phyloP scores from a whole-genome alignment of 306 rosid genomes.

The Vachellia pachyceras region DNA sequence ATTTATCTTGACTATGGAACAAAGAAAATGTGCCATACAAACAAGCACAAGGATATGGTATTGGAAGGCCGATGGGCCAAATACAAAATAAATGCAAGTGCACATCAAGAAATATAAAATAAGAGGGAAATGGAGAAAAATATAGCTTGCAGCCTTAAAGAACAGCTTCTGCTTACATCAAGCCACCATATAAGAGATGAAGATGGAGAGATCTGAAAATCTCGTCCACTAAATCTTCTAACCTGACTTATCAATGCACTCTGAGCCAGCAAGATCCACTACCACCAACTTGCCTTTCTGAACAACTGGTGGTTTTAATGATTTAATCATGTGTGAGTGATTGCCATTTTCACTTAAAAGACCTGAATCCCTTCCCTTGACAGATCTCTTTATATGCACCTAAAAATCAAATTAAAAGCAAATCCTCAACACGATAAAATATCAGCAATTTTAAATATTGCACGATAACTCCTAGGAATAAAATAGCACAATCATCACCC shows the following conservation, averaged over 20 bases:
- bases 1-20: conserved; percentile 26
- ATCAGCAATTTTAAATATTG: conserved; percentile 27
- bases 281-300: conserved; percentile 92
- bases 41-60: conserved; percentile 10
- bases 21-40: conserved; percentile 25
- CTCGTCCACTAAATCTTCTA: conserved; percentile 34
- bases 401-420: conserved; percentile 45
- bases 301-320: conserved; percentile 74
- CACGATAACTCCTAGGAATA: conserved; percentile 37
- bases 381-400: conserved; percentile 83
- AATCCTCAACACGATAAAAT: conserved; percentile 33
- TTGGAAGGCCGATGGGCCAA: neutral
- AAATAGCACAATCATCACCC: conserved; percentile 33
- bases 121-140: conserved; percentile 15
- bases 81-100: conserved; percentile 20
- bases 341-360: conserved; percentile 73
- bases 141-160: conserved; percentile 27
- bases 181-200: conserved; percentile 29
- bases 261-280: conserved; percentile 99
- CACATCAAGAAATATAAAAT: conserved; percentile 24
- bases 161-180: conserved; percentile 29
- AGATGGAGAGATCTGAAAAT: conserved; percentile 21
- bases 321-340: conserved; percentile 64
- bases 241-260: conserved; percentile 98
- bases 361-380: conserved; percentile 77